These are phyloP conservation scores for Trichosanthes truncata DNA, from an alignment of 306 rosid species.

Conservation along the genomic window DNA sequence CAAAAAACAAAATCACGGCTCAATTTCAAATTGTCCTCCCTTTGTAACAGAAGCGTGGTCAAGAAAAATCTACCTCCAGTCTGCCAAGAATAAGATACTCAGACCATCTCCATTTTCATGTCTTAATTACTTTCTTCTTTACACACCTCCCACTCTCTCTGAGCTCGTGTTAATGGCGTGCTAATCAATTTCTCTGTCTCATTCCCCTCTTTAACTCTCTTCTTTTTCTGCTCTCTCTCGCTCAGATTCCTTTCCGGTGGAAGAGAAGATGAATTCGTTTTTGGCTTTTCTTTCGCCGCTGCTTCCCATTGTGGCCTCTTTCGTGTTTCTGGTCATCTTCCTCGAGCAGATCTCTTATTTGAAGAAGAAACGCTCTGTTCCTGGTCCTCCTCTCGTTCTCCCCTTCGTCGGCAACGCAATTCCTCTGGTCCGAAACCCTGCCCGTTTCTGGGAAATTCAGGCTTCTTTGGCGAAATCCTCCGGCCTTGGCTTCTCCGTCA, in stretches of 20 bases:
- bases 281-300: background rate
- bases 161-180: background rate
- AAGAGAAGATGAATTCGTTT: background rate
- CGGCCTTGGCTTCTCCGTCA: conserved; percentile 38
- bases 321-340: conserved; percentile 31
- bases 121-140: background rate
- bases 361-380: conserved; percentile 31
- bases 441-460: conserved; percentile 67
- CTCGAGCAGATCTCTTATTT: conserved; percentile 63
- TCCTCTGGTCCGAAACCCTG: conserved; percentile 47
- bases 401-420: conserved; percentile 76
- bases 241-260: background rate
- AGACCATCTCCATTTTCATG: background rate
- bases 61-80: background rate
- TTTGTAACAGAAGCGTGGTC: background rate
- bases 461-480: conserved; percentile 44
- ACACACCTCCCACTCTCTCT: background rate
- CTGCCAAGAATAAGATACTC: background rate
- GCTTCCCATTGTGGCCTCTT: conserved; percentile 28
- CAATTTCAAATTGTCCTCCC: background rate
- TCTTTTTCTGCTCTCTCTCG: background rate
- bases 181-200: background rate
- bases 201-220: background rate
- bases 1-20: no score
- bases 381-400: conserved; percentile 50